Evolutionary conservation across 306 rosid genomes (phyloP).

Genomic region (Quercus aquifolioides): DNA sequence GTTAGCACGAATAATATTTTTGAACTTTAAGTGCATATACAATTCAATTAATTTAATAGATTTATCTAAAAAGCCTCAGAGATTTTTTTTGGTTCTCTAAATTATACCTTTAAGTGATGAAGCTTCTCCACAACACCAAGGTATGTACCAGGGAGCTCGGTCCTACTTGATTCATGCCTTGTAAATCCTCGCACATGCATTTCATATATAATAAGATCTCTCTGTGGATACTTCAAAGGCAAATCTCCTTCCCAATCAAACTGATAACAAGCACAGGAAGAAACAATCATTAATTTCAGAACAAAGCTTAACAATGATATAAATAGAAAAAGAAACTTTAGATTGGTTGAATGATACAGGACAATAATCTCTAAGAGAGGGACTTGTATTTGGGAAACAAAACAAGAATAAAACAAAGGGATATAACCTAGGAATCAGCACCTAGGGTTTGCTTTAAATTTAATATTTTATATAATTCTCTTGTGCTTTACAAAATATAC

Average conservation of each 20-base stretch:
- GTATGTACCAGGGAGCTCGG: slow-evolving; percentile 85
- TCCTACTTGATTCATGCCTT: slow-evolving; percentile 75
- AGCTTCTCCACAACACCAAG: slow-evolving; percentile 92
- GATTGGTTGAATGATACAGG: too few species aligned
- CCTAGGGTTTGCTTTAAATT: too few species aligned
- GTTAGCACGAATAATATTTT: not conserved
- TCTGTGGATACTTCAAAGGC: slow-evolving; percentile 70
- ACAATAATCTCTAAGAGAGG: too few species aligned
- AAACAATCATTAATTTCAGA: slow-evolving; percentile 2
- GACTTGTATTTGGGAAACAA: too few species aligned
- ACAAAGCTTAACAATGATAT: not conserved
- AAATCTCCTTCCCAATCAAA: slow-evolving; percentile 99
- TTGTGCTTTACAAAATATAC: too few species aligned
- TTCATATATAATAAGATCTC: slow-evolving; percentile 86
- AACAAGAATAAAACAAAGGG: too few species aligned
- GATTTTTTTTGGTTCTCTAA: not conserved
- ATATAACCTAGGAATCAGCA: too few species aligned
- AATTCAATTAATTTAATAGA: not conserved
- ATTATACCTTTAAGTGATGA: slow-evolving; percentile 78
- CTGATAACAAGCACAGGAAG: slow-evolving; percentile 43
- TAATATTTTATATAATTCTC: too few species aligned
- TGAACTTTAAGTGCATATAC: not conserved
- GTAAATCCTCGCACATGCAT: slow-evolving; percentile 96
- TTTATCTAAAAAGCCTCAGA: slow-evolving; percentile 1
- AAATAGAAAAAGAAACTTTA: not conserved